Base-by-base conservation (phyloP, 2,329 filamentous ascomycete genomes). In the Diplodia sapinea region DNA sequence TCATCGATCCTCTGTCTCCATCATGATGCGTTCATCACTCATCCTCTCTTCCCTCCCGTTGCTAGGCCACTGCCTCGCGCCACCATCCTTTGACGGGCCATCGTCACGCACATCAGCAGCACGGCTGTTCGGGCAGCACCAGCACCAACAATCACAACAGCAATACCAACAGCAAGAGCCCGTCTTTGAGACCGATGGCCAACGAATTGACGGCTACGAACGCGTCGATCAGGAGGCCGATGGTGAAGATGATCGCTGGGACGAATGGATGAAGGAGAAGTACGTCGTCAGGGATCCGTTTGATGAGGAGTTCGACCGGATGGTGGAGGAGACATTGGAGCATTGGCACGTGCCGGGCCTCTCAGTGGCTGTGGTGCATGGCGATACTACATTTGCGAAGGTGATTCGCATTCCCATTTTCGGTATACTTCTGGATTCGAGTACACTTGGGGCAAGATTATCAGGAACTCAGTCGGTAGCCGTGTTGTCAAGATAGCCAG, bases 341-440 rank as follows among this genome's bases (percentile, higher is more conserved):
- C 69, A 77, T 54, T 85, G 79, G 79, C 79, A 83, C 64, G 81
- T 85, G 8, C 84, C 84, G 1, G 85, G 83, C 0, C 65, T 86
- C 6, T 78, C 84, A 1, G 77, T 86, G 23, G 82, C 81, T 0
- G 77, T 86, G 26, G 74, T 85, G 15, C 80, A 85, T 68, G 80
- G 80, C 2, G 75, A 83, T 13, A 70, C 80, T 4, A 80, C 78
- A 7, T 81, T 68, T 47, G 68, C 76, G 70, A 69, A 82, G 81
- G 79, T 67, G 9, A 31, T 50, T 36, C 3, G 11, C 33, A 31
- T 36, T 36, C 33, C 11, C 49, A 7, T 23, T 11, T 8, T 8
- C 36, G 26, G 17, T 13, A 8, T 33, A 20, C 15, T 29, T 55
- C 26, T 5, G 5, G 20, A 5, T 38, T 13, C 36, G 1, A 12